Evolutionary conservation across 1,284 basidiomycete genomes (phyloP).

Genomic region (Leccinum ponderosum): DNA sequence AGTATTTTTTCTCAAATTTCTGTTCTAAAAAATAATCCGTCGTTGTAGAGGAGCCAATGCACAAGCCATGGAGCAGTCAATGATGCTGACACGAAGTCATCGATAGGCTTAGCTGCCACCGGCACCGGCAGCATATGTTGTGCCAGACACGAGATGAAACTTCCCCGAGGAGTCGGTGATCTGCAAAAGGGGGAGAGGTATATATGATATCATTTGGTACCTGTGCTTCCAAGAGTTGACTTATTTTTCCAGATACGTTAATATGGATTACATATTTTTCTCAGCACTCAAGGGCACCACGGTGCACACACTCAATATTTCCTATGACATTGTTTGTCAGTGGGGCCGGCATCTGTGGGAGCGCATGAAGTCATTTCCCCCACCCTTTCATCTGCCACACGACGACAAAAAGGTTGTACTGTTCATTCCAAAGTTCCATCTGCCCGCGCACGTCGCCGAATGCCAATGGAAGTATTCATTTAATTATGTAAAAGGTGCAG

Average conservation of each 20-base stretch:
- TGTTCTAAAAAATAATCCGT: neutral
- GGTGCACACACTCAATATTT: neutral
- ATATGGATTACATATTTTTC: slow-evolving; percentile 2
- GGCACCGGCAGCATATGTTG: neutral
- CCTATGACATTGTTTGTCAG: slow-evolving; percentile 1
- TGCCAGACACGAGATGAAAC: neutral
- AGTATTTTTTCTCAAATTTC: neutral
- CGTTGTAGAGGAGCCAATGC: neutral
- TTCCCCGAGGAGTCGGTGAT: neutral
- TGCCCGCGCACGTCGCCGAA: neutral
- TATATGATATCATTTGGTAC: neutral
- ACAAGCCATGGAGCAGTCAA: neutral
- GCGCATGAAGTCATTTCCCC: neutral
- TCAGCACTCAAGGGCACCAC: neutral
- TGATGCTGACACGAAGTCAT: neutral
- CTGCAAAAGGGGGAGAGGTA: neutral
- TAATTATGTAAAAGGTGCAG: neutral
- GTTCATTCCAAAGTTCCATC: neutral
- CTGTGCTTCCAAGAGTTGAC: neutral
- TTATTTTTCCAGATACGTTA: neutral
- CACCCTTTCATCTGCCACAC: neutral
- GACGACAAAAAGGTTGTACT: neutral
- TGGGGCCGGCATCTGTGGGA: neutral
- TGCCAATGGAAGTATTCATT: neutral
- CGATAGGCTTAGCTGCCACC: neutral